Evolutionary conservation across 805 yeast genomes (phyloP).

Genomic region (Candida coquimbonensis): DNA sequence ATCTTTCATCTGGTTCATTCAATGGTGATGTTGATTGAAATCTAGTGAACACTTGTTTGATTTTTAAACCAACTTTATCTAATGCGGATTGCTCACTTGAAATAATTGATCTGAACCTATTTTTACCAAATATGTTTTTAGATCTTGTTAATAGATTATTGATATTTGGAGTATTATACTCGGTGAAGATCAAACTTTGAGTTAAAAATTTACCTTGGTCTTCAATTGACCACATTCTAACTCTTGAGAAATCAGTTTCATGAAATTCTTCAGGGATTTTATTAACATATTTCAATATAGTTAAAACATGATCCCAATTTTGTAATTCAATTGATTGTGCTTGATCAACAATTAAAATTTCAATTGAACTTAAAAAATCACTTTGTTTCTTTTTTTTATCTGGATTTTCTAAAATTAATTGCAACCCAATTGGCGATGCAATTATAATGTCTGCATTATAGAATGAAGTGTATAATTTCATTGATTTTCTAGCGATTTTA

Average conservation of each 20-base stretch:
- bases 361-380: slow-evolving; percentile 87
- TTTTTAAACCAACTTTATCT: slow-evolving; percentile 54
- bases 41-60: slow-evolving; percentile 67
- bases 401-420: slow-evolving; percentile 65
- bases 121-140: slow-evolving; percentile 51
- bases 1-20: slow-evolving; percentile 76
- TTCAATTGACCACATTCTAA: slow-evolving; percentile 88
- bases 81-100: slow-evolving; percentile 46
- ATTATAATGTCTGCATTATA: slow-evolving; percentile 79
- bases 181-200: slow-evolving; percentile 74
- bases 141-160: slow-evolving; percentile 52
- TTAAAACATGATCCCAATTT: slow-evolving; percentile 79
- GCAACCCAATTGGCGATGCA: slow-evolving; percentile 88
- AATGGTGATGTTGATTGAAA: slow-evolving; percentile 50
- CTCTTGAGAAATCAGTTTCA: slow-evolving; percentile 84
- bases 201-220: slow-evolving; percentile 68
- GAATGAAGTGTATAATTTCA: slow-evolving; percentile 78
- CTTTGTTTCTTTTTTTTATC: slow-evolving; percentile 52
- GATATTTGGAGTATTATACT: slow-evolving; percentile 73
- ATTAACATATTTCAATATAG: slow-evolving; percentile 63
- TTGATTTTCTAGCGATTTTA: slow-evolving; percentile 80
- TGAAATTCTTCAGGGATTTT: slow-evolving; percentile 72
- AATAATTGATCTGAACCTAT: slow-evolving; percentile 45
- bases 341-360: slow-evolving; percentile 71
- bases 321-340: slow-evolving; percentile 86